Evolutionary conservation across 2,329 filamentous ascomycete species (phyloP).

Genomic region (Fusarium sp.): DNA sequence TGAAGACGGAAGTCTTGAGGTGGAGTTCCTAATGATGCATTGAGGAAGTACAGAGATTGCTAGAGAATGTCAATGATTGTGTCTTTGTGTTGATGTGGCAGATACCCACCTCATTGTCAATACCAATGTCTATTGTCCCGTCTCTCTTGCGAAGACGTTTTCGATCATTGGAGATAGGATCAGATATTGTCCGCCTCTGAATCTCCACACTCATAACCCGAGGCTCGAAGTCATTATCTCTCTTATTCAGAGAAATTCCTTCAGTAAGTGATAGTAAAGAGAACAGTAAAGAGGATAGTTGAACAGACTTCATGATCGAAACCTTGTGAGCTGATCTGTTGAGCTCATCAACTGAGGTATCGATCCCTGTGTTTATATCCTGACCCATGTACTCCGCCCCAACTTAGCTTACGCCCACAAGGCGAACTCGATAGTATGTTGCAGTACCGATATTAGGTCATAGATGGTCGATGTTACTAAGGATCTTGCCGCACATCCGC

Average conservation of each 20-base stretch:
- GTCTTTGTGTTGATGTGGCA: too few relatives aligned
- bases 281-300: constrained; percentile 41
- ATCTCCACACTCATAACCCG: constrained; percentile 61
- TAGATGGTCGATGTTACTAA: constrained; percentile 8
- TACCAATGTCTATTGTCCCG: constrained; percentile 55
- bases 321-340: not conserved
- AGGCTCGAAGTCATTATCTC: constrained; percentile 48
- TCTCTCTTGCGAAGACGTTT: constrained; percentile 57
- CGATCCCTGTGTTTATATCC: constrained; percentile 16
- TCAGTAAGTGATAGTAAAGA: constrained; percentile 44
- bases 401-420: not conserved
- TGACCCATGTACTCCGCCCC: not conserved
- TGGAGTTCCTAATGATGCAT: constrained; percentile 72
- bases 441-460: constrained; percentile 5
- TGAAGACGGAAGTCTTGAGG: constrained; percentile 68
- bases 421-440: not conserved
- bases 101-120: constrained; percentile 68
- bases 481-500: constrained; percentile 29
- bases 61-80: constrained; percentile 41
- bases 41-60: constrained; percentile 74
- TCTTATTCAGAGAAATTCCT: constrained; percentile 47
- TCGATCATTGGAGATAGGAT: constrained; percentile 59
- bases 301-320: constrained; percentile 53
- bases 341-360: not conserved
- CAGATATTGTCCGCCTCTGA: constrained; percentile 50